Percentiles rank a stretch among this genome's conserved stretches.
These are phyloP conservation scores for Leccinum barrowsii DNA, from an alignment of 768 basidiomycete species.

Conservation along the genomic window DNA sequence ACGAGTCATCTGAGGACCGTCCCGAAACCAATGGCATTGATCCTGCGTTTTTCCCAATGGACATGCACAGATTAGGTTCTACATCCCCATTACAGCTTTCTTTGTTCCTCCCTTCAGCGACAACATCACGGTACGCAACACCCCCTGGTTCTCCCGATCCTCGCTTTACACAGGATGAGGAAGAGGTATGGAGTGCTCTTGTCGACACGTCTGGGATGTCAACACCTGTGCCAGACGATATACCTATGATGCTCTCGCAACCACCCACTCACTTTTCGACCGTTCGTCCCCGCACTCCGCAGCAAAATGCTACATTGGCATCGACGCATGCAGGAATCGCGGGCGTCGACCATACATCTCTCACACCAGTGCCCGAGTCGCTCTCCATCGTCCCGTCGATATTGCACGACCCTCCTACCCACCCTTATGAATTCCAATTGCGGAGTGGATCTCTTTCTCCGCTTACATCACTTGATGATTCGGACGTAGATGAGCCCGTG, in stretches of 20 bases:
- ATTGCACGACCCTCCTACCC: neutral
- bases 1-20: neutral
- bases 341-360: neutral
- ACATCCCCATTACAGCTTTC: neutral
- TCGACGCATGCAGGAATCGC: neutral
- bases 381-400: conserved; percentile 12
- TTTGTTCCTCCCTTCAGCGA: neutral
- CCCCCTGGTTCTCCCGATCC: conserved; percentile 6
- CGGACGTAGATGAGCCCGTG: neutral
- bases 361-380: neutral
- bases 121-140: conserved; percentile 6
- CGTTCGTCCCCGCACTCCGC: neutral
- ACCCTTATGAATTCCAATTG: neutral
- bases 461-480: conserved; percentile 14
- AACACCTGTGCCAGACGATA: conserved; percentile 1
- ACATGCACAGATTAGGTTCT: neutral
- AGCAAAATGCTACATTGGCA: neutral
- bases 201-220: conserved; percentile 12
- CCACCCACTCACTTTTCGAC: conserved; percentile 2
- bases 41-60: neutral
- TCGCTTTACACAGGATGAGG: conserved; percentile 15
- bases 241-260: neutral
- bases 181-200: conserved; percentile 22
- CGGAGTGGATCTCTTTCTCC: conserved; percentile 9
- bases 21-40: neutral